A percentile compares a stretch with the other conserved stretches of the same genome.
Evolutionary conservation across 169 alveolate genomes (phyloP).

Genomic region (Fabrea salina): DNA sequence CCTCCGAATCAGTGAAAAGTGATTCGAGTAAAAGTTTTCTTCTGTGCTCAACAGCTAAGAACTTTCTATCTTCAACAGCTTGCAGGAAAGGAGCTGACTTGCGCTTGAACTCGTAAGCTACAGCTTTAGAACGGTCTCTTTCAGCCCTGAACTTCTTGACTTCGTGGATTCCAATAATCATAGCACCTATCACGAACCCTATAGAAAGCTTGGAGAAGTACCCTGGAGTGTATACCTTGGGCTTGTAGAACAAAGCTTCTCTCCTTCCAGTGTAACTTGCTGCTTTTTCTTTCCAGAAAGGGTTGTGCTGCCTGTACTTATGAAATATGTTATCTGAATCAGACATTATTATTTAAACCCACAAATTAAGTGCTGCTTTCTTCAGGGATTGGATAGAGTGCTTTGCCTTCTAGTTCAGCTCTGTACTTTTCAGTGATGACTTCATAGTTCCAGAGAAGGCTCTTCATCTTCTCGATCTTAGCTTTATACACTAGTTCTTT

Average conservation of each 20-base stretch:
- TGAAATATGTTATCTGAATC: slow-evolving; percentile 16
- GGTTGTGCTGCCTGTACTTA: slow-evolving; percentile 16
- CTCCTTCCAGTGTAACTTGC: neutral
- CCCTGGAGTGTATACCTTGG: slow-evolving; percentile 4
- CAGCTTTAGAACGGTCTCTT: neutral
- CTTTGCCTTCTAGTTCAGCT: too few species aligned
- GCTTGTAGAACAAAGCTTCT: neutral
- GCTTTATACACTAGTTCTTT: too few species aligned
- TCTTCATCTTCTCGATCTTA: too few species aligned
- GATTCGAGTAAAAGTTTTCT: neutral
- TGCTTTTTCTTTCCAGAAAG: slow-evolving; percentile 5
- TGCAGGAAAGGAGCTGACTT: slow-evolving; percentile 24
- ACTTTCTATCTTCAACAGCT: slow-evolving; percentile 33
- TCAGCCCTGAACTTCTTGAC: neutral
- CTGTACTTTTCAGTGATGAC: too few species aligned
- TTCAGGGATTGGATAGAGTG: too few species aligned
- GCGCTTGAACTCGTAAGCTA: neutral
- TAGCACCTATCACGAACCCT: neutral
- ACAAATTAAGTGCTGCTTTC: too few species aligned
- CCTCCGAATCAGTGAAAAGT: slow-evolving; percentile 23
- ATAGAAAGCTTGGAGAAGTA: neutral
- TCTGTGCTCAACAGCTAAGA: slow-evolving; percentile 26
- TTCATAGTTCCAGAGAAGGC: too few species aligned
- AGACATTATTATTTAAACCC: neutral
- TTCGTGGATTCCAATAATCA: neutral